phyloP scores from a whole-genome alignment of 176 grass and related monocot species.

The Oryza meridionalis region DNA sequence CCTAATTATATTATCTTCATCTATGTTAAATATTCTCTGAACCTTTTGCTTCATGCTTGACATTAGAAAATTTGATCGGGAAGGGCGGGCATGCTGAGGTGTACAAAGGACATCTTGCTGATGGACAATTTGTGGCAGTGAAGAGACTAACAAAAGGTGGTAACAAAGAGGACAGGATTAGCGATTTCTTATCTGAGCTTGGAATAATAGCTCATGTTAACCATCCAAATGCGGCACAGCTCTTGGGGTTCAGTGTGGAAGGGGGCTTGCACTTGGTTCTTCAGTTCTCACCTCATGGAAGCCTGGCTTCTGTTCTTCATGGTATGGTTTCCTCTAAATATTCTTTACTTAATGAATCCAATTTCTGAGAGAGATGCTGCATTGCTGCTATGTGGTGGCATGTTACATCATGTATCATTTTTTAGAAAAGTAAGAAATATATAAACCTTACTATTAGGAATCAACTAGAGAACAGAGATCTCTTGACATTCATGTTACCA shows the following conservation, averaged over 20 bases:
- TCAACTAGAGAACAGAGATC: constrained; percentile 9
- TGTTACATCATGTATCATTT: constrained; percentile 10
- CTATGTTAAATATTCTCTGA: constrained; percentile 30
- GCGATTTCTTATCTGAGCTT: constrained; percentile 90
- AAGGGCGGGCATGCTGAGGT: constrained; percentile 96
- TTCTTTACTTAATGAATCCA: constrained; percentile 28
- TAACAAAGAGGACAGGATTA: constrained; percentile 80
- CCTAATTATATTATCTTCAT: neutral
- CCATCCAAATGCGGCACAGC: constrained; percentile 93
- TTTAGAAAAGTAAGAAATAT: neutral
- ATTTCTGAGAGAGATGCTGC: neutral
- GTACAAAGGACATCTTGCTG: constrained; percentile 75
- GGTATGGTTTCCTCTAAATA: constrained; percentile 56
- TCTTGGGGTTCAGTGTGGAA: constrained; percentile 94
- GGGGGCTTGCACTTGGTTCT: constrained; percentile 85
- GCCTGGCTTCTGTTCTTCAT: constrained; percentile 90
- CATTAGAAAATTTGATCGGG: constrained; percentile 85
- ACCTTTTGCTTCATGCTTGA: constrained; percentile 28
- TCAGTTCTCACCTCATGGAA: constrained; percentile 93
- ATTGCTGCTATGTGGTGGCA: neutral
- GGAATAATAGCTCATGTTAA: constrained; percentile 99
- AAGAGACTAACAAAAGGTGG: constrained; percentile 88
- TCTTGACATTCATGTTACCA: constrained; percentile 3
- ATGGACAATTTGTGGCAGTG: constrained; percentile 86
- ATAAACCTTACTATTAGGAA: neutral